Evolutionary conservation across 441 rosid species (phyloP), one percentile per base, ranked within the genome.

Genomic region (Brassica hybrid): DNA sequence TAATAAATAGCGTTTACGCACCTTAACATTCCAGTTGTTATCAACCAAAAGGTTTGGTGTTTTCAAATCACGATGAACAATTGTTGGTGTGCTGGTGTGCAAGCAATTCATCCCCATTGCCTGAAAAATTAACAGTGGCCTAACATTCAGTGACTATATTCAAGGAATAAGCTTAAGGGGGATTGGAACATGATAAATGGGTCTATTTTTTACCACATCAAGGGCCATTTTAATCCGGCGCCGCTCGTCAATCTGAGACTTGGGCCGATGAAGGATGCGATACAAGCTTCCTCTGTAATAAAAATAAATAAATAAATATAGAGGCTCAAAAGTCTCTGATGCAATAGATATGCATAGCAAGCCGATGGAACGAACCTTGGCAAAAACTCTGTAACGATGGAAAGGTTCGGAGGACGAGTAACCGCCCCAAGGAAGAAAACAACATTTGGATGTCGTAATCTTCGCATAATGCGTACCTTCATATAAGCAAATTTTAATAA

Each of bases 11-110:
- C 27, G 54, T 19, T 45, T 34, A 67, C 32, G 11, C 84, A 90
- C 99, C 95, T 96, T 96, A 75, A 96, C 98, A 80, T 86, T 96
- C 99, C 99, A 96, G 85, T 96, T 94, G 81, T 89, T 87, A 87
- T 96, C 99, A 84, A 94, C 98, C 83, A 96, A 82, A 78, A 96
- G 98, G 82, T 96, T 96, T 36, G 98, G 99, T 63, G 99, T 92
- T 85, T 96, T 96, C 82, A 96, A 77, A 90, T 96, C 99, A 50
- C 99, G 89, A 75, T 96, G 99, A 79, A 96, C 99, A 76, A 96
- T 94, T 73, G 98, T 96, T 6, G 99, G 99, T 68, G 59, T 77
- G 84, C 99, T 94, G 58, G 94, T 75, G 81, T 94, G 98, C 83
- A 94, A 87, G 85, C 97, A 94, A 78, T 92, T 94, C 97, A 96